Evolutionary conservation across 2,329 filamentous ascomycete genomes (phyloP), one percentile per base, ranked within the genome.

Genomic region (Penicillium freii): DNA sequence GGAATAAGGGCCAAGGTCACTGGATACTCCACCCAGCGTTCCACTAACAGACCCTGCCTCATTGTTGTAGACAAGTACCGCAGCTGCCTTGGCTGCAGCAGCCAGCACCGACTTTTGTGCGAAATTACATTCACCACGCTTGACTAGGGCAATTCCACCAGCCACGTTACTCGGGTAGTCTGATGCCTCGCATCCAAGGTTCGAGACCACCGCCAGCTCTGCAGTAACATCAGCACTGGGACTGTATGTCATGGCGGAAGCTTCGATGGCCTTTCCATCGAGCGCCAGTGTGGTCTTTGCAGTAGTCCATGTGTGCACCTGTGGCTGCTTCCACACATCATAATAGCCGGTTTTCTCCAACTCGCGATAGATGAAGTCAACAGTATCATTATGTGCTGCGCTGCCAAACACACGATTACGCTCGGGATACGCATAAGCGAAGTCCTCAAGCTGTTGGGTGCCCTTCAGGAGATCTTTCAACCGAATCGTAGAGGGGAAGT

Each of bases 1-100:
- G 29, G 77, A 70, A 1, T 76, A 69, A 9, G 45, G 45, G 29
- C 45, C 45, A 11, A 47, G 45, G 1, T 85, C 66, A 11, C 80
- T 77, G 10, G 57, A 56, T 0, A 87, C 85, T 0, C 77, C 79
- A 11, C 87, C 89, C 4, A 94, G 79, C 1, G 89, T 92, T 40
- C 89, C 90, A 50, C 82, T 80, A 0, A 91, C 74, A 4, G 76
- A 72, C 1, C 84, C 88, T 1, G 81, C 75, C 2, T 85, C 84
- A 63, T 87, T 88, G 78, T 93, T 91, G 76, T 90, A 92, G 49
- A 94, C 80, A 15, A 94, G 75, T 0, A 87, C 88, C 1, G 86
- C 90, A 4, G 84, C 73, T 5, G 90, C 90, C 21, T 89, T 88
- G 1, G 88, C 88, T 48, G 78, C 80, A 42, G 86, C 87, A 6